Evolutionary conservation across 177 flowering plant genomes (phyloP).

Genomic region (Vitis hybrid): DNA sequence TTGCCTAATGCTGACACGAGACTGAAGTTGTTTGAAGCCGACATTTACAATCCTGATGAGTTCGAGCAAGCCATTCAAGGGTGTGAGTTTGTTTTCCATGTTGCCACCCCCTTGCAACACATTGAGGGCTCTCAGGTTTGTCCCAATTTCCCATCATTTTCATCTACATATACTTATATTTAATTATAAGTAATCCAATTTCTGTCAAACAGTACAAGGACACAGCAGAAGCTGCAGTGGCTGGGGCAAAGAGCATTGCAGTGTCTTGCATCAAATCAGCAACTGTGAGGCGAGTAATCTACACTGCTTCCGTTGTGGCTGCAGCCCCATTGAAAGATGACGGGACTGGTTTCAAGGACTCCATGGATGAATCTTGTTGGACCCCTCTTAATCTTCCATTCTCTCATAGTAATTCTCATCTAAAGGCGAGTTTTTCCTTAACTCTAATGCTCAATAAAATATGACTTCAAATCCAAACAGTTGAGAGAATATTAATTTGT

Average conservation of each 20-base stretch:
- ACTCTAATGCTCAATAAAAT: too few relatives aligned
- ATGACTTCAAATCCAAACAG: too few relatives aligned
- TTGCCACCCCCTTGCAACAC: constrained; percentile 34
- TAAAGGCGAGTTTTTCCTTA: too few relatives aligned
- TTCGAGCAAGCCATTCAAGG: constrained; percentile 48
- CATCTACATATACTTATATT: too few relatives aligned
- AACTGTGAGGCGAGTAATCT: constrained; percentile 27
- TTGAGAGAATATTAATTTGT: too few relatives aligned
- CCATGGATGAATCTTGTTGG: constrained; percentile 34
- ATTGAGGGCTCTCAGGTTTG: constrained; percentile 10
- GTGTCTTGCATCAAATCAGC: constrained; percentile 14
- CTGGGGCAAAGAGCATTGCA: constrained; percentile 14
- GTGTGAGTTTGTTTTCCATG: constrained; percentile 39
- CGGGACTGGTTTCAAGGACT: constrained; percentile 19
- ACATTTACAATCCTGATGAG: constrained; percentile 42
- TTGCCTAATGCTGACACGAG: constrained; percentile 35
- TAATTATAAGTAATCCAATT: too few relatives aligned
- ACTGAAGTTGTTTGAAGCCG: constrained; percentile 47
- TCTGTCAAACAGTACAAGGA: constrained; percentile 16
- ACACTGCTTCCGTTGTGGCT: constrained; percentile 22
- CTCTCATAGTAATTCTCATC: neutral
- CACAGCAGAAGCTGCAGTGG: constrained; percentile 19
- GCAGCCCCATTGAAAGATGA: constrained; percentile 22
- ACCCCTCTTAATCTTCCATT: constrained; percentile 21
- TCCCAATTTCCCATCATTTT: neutral